phyloP scores from a whole-genome alignment of 257 asterid genomes.

The Ophiorrhiza pumila region DNA sequence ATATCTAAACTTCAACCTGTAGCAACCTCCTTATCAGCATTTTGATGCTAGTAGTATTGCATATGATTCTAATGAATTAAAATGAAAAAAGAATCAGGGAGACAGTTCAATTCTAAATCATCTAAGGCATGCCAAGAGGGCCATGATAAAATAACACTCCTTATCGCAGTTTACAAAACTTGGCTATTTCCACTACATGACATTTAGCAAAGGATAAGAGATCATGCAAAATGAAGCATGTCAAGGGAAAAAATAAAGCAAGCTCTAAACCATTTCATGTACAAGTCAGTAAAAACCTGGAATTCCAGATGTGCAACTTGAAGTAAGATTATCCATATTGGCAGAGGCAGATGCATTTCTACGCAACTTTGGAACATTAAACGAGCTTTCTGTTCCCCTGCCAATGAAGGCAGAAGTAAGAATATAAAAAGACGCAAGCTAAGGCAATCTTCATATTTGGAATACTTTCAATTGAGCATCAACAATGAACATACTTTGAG shows the following conservation, averaged over 20 bases:
- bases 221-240: neutral
- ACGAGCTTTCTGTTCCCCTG: conserved; percentile 54
- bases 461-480: neutral
- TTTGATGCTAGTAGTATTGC: neutral
- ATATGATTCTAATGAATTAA: neutral
- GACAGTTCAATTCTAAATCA: neutral
- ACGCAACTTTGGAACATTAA: conserved; percentile 49
- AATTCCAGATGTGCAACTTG: conserved; percentile 37
- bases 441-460: conserved; percentile 9
- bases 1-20: neutral
- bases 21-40: neutral
- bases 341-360: conserved; percentile 78
- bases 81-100: neutral
- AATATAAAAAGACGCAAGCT: conserved; percentile 13
- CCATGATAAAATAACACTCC: neutral
- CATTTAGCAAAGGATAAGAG: neutral
- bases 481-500: conserved; percentile 44
- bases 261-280: neutral
- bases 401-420: conserved; percentile 29
- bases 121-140: neutral
- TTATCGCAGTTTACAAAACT: neutral
- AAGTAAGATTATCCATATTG: conserved; percentile 47
- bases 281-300: conserved; percentile 43
- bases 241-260: too few species aligned
- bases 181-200: neutral